Evolutionary conservation across 1,284 basidiomycete species (phyloP).

Genomic region (Mycena sp.): DNA sequence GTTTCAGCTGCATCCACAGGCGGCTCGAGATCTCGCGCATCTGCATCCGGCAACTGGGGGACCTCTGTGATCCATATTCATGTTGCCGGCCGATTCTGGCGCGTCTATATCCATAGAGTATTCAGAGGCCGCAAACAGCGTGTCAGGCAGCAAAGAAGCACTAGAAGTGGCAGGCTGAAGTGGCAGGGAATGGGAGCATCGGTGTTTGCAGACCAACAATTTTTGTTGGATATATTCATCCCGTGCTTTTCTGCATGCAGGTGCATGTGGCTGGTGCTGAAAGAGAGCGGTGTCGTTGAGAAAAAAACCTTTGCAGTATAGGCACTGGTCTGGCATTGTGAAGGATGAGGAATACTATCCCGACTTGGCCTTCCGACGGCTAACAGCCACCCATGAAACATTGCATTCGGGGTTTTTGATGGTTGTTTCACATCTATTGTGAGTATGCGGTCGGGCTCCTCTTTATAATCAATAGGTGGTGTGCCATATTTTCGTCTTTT

Average conservation of each 20-base stretch:
- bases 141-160: not conserved
- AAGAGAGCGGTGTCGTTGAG: not conserved
- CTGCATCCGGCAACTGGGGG: not conserved
- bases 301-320: not conserved
- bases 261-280: not conserved
- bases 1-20: not conserved
- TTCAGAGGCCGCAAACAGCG: not conserved
- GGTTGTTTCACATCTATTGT: too few relatives aligned
- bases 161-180: not conserved
- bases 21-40: slow-evolving; percentile 2
- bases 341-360: not conserved
- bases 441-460: too few relatives aligned
- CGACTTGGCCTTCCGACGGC: not conserved
- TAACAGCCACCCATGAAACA: not conserved
- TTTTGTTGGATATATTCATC: not conserved
- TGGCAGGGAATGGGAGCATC: not conserved
- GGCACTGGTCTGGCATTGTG: not conserved
- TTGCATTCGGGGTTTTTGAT: not conserved
- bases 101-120: not conserved
- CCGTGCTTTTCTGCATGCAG: not conserved
- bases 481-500: not conserved
- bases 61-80: too few relatives aligned
- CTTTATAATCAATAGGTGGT: not conserved
- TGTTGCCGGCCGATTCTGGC: too few relatives aligned
- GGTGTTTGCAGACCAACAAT: not conserved